Percentiles rank a stretch among this genome's conserved stretches.
These are phyloP conservation scores for Exophiala lecanii-corni DNA, from an alignment of 2,329 filamentous ascomycete species.

Conservation along the genomic window DNA sequence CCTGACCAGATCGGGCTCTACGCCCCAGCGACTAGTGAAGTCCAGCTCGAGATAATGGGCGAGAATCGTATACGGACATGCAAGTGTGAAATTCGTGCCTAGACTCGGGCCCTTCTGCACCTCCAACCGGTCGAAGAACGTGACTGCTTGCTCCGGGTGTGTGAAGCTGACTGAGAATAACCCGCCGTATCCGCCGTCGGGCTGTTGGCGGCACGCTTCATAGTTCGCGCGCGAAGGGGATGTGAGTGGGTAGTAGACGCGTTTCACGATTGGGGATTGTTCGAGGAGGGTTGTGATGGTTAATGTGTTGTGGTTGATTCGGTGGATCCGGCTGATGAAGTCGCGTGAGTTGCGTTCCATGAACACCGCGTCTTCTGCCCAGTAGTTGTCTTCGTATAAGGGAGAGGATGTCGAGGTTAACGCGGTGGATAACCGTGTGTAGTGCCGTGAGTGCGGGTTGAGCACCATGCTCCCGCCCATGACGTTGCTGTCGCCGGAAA, in stretches of 20 bases:
- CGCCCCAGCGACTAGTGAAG: slow-evolving; percentile 77
- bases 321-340: slow-evolving; percentile 74
- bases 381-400: slow-evolving; percentile 79
- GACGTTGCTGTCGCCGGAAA: slow-evolving; percentile 95
- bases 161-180: slow-evolving; percentile 81
- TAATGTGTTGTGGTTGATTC: slow-evolving; percentile 82
- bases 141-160: slow-evolving; percentile 62
- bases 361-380: slow-evolving; percentile 90
- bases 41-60: slow-evolving; percentile 88
- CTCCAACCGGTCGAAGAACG: slow-evolving; percentile 80
- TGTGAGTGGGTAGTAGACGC: slow-evolving; percentile 82
- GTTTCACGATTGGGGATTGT: slow-evolving; percentile 61
- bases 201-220: slow-evolving; percentile 66
- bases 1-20: slow-evolving; percentile 73
- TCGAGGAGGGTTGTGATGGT: slow-evolving; percentile 69
- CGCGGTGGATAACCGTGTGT: slow-evolving; percentile 62
- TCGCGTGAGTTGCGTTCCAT: slow-evolving; percentile 95
- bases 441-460: slow-evolving; percentile 62
- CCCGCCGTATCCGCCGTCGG: slow-evolving; percentile 78
- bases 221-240: slow-evolving; percentile 67
- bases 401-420: slow-evolving; percentile 53
- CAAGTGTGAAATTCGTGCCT: slow-evolving; percentile 92
- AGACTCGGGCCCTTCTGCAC: slow-evolving; percentile 91
- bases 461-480: slow-evolving; percentile 78
- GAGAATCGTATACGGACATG: slow-evolving; percentile 83